Base-by-base conservation (phyloP, 2,329 filamentous ascomycete species). In the Fulvia fulva region DNA sequence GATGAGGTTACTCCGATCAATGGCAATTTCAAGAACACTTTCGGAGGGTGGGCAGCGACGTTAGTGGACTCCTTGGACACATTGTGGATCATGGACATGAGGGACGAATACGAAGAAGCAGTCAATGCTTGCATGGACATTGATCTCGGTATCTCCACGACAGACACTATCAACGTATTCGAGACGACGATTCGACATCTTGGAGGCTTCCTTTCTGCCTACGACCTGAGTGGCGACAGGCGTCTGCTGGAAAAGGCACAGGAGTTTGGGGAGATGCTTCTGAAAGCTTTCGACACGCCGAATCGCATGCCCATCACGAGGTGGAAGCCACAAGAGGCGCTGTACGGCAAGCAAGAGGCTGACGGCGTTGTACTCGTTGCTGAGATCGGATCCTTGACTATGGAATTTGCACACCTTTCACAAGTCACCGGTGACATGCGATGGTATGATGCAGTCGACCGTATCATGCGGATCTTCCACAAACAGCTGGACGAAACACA, bases 361-460 rank as follows among this genome's bases (percentile, higher is more conserved):
- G 73, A 77, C 53, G 64, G 71, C 2, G 68, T 68, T 6, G 73
- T 78, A 0, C 68, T 80, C 19, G 68, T 80, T 14, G 78, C 78
- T 1, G 78, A 80, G 59, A 74, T 80, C 54, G 77, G 77, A 1
- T 78, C 75, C 2, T 66, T 80, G 52, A 74, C 72, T 1, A 73
- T 80, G 74, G 78, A 80, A 57, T 80, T 80, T 57, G 77, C 78
- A 4, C 71, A 75, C 9, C 71, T 80, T 1, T 76, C 77, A 1
- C 75, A 78, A 52, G 62, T 77, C 49, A 80, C 78, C 1, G 70
- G 71, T 2, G 75, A 80, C 51, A 65, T 72, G 5, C 76, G 76
- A 61, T 80, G 72, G 69, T 80, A 76, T 57, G 77, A 79, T 62
- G 78, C 77, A 2, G 74, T 76, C 8, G 71, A 73, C 6, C 73